Conservation (phyloP, 768 basidiomycete genomes). For the Rhodotorula babjevae region DNA sequence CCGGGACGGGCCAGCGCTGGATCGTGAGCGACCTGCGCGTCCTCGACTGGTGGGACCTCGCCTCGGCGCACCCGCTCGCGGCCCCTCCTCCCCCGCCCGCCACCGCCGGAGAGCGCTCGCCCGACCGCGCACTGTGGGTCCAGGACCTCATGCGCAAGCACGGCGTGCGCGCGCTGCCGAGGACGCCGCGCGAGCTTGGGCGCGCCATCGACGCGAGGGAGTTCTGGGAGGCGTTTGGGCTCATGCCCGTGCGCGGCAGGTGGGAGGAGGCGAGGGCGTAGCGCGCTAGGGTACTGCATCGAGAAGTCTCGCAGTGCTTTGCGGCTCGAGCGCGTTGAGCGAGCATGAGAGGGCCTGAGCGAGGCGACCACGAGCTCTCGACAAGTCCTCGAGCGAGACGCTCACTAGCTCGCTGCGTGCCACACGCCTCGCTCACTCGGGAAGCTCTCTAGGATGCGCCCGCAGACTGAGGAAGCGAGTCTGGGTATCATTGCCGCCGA, state of each 20-base stretch:
- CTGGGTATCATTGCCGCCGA: too few species aligned
- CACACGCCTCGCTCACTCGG: too few species aligned
- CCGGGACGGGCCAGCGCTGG: constrained; percentile 5
- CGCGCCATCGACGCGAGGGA: constrained; percentile 59
- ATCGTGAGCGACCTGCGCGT: constrained; percentile 40
- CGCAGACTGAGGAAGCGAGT: too few species aligned
- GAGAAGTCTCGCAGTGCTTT: too few species aligned
- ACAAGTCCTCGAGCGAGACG: too few species aligned
- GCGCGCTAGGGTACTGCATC: too few species aligned
- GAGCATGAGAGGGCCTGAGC: too few species aligned
- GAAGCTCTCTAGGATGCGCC: too few species aligned
- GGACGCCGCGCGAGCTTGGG: constrained; percentile 54
- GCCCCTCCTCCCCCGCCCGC: neutral
- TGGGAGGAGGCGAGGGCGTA: constrained; percentile 20
- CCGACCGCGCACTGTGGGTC: constrained; percentile 57
- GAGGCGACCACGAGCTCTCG: too few species aligned
- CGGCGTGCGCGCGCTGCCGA: constrained; percentile 55
- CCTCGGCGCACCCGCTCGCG: constrained; percentile 52
- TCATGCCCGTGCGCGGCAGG: constrained; percentile 37
- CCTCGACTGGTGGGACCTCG: constrained; percentile 68
- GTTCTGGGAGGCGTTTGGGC: constrained; percentile 53
- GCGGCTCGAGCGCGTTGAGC: too few species aligned
- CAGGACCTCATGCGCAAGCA: constrained; percentile 58
- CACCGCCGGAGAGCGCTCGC: neutral
- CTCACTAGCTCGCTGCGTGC: too few species aligned